phyloP scores from a whole-genome alignment of 2,329 filamentous ascomycete genomes.

The Botrytis porri region DNA sequence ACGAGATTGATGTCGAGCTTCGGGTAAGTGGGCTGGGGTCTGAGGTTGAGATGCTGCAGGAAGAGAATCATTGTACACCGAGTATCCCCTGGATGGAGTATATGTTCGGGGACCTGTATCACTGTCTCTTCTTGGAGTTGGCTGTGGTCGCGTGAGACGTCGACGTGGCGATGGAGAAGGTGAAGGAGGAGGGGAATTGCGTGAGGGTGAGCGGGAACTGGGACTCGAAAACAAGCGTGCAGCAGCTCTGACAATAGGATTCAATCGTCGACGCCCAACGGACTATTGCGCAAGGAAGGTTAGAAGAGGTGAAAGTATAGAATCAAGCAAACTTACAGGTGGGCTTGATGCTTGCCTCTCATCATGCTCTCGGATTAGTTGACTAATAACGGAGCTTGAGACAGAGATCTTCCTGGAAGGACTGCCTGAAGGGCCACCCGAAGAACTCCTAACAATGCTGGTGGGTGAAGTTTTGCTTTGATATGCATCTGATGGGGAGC shows the following conservation, averaged over 20 bases:
- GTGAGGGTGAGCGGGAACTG: constrained; percentile 25
- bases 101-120: constrained; percentile 19
- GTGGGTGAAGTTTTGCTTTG: background rate
- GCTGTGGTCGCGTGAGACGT: constrained; percentile 14
- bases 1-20: constrained; percentile 47
- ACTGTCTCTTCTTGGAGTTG: constrained; percentile 5
- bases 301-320: background rate
- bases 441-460: constrained; percentile 23
- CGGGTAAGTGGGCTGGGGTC: constrained; percentile 50
- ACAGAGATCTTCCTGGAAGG: background rate
- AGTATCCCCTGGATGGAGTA: constrained; percentile 36
- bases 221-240: constrained; percentile 24
- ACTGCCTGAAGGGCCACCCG: constrained; percentile 12
- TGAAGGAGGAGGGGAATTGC: constrained; percentile 20
- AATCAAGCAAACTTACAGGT: background rate
- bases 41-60: constrained; percentile 48
- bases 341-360: background rate
- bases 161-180: constrained; percentile 26
- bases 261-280: constrained; percentile 12
- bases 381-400: constrained; percentile 10
- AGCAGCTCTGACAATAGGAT: constrained; percentile 19
- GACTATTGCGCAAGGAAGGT: constrained; percentile 17
- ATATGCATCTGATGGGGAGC: constrained; percentile 17
- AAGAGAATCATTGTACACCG: constrained; percentile 48
- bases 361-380: constrained; percentile 3